Evolutionary conservation across 1,139 yeast genomes (phyloP).

Genomic region (Yamadazyma diospyri): DNA sequence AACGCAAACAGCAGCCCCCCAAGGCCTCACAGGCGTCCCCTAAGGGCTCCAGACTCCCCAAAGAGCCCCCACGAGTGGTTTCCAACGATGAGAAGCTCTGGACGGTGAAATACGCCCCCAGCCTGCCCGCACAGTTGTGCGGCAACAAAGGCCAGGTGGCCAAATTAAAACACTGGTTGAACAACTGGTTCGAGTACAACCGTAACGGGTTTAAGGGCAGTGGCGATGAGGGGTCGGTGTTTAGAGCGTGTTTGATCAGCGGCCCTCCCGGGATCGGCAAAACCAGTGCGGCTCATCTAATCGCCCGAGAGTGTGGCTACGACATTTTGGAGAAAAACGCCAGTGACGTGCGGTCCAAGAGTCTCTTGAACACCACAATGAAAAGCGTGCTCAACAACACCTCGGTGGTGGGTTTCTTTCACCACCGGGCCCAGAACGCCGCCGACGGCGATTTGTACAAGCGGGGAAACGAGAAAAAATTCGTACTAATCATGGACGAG

Average conservation of each 20-base stretch:
- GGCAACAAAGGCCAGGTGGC: conserved; percentile 82
- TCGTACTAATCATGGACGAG: conserved; percentile 94
- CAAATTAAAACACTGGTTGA: conserved; percentile 68
- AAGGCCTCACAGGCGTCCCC: background rate
- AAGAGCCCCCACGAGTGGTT: conserved; percentile 24
- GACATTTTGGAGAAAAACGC: conserved; percentile 78
- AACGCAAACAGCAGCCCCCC: conserved; percentile 9
- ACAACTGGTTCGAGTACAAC: conserved; percentile 66
- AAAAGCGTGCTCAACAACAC: conserved; percentile 75
- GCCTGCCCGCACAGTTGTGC: conserved; percentile 68
- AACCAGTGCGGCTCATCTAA: conserved; percentile 74
- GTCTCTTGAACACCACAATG: conserved; percentile 62
- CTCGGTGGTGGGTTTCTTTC: conserved; percentile 77
- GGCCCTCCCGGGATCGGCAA: conserved; percentile 88
- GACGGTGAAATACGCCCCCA: conserved; percentile 94
- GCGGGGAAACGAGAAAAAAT: conserved; percentile 38
- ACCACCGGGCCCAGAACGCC: conserved; percentile 29
- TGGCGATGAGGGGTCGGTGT: conserved; percentile 58
- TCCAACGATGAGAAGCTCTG: conserved; percentile 64
- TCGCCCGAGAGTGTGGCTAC: conserved; percentile 65
- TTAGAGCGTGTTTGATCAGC: conserved; percentile 78
- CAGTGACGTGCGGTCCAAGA: conserved; percentile 86
- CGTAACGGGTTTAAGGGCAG: conserved; percentile 53
- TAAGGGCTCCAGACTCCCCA: conserved; percentile 17
- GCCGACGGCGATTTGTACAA: conserved; percentile 17